phyloP scores from a whole-genome alignment of 768 basidiomycete genomes.

The Suillus brevipes region DNA sequence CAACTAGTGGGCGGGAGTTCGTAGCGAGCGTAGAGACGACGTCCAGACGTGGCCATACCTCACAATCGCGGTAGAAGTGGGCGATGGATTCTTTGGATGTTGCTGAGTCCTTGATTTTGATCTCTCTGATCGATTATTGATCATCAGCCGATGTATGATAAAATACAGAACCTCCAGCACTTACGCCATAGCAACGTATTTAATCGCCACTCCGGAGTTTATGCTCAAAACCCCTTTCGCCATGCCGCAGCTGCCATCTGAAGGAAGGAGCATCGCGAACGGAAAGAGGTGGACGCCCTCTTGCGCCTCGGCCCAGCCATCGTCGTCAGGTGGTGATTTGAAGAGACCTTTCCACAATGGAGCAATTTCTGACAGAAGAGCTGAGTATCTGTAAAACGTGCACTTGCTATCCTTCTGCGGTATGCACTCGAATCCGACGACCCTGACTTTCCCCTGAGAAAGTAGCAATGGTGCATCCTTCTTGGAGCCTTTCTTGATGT shows the following conservation, averaged over 20 bases:
- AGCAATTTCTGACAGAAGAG: constrained; percentile 50
- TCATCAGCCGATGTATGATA: background rate
- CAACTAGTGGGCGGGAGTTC: constrained; percentile 57
- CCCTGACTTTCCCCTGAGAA: constrained; percentile 73
- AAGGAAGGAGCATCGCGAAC: constrained; percentile 69
- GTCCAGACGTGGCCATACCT: constrained; percentile 76
- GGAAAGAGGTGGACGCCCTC: constrained; percentile 72
- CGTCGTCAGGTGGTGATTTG: constrained; percentile 47
- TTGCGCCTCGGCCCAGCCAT: constrained; percentile 61
- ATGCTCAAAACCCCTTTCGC: constrained; percentile 59
- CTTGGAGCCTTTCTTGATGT: constrained; percentile 54
- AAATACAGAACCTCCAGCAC: constrained; percentile 30
- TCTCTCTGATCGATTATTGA: constrained; percentile 46
- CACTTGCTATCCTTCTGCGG: constrained; percentile 58
- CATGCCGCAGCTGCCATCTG: constrained; percentile 48
- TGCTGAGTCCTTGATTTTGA: constrained; percentile 70
- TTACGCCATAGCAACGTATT: constrained; percentile 80
- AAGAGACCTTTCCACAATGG: constrained; percentile 45
- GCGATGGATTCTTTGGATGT: constrained; percentile 70
- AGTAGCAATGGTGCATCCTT: constrained; percentile 62
- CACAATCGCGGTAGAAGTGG: constrained; percentile 85
- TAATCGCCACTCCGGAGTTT: constrained; percentile 61
- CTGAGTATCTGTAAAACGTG: constrained; percentile 80
- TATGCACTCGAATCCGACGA: constrained; percentile 83
- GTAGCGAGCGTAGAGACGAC: constrained; percentile 60